Percentiles rank a stretch among this genome's conserved stretches.
Conservation (phyloP, 164 flowering plant genomes). For the Magnolia changhungtana region DNA sequence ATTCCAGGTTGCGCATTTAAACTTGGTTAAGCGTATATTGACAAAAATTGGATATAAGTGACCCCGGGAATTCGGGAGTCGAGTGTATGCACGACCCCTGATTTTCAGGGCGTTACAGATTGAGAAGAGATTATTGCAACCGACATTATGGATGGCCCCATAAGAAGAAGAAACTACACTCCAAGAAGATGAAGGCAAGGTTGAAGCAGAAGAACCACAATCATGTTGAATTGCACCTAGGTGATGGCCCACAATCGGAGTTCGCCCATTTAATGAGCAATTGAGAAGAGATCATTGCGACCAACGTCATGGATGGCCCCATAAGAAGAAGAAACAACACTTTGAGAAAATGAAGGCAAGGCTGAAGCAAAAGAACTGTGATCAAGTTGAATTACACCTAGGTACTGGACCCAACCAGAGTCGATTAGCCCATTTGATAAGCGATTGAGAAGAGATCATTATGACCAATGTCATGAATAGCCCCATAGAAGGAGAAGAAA, state of each 20-base stretch:
- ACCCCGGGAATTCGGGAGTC: too few species aligned
- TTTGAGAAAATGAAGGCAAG: constrained; percentile 11
- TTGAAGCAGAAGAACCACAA: background rate
- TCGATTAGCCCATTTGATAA: constrained; percentile 23
- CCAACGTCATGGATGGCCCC: background rate
- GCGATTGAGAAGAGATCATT: constrained; percentile 31
- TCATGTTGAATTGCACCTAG: too few species aligned
- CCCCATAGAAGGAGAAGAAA: constrained; percentile 15
- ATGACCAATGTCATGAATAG: background rate
- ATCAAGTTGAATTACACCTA: too few species aligned
- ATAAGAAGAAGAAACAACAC: constrained; percentile 15
- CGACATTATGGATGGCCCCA: background rate
- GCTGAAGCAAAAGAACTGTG: too few species aligned
- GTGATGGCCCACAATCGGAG: too few species aligned
- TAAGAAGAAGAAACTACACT: constrained; percentile 14
- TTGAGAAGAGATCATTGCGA: constrained; percentile 21
- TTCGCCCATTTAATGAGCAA: constrained; percentile 34
- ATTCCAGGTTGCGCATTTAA: too few species aligned
- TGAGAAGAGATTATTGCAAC: too few species aligned
- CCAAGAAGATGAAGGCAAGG: background rate
- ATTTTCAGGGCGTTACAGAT: too few species aligned
- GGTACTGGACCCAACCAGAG: too few species aligned
- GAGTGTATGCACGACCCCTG: too few species aligned
- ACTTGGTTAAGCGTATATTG: too few species aligned
- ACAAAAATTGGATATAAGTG: too few species aligned